Evolutionary conservation across 2,329 filamentous ascomycete species (phyloP), one percentile per base, ranked within the genome.

Genomic region (Verticillium nubilum): DNA sequence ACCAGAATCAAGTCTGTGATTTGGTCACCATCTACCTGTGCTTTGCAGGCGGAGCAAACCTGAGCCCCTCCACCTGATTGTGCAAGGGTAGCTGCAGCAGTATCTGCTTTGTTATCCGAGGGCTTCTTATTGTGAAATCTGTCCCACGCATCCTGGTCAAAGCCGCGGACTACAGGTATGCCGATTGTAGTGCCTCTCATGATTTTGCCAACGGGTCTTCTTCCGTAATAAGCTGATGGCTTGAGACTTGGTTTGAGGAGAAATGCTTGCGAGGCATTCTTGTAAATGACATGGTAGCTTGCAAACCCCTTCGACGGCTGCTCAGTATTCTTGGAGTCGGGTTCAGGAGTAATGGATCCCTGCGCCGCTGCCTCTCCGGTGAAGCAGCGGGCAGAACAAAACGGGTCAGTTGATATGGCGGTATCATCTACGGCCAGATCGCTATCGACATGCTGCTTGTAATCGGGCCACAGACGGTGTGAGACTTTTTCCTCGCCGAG

Each of bases 401-500:
- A 85, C 0, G 81, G 79, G 64, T 87, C 80, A 33, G 76, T 76
- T 4, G 82, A 80, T 58, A 85, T 79, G 5, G 65, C 62, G 4
- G 76, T 73, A 58, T 79, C 78, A 9, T 52, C 56, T n/a, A 13
- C 26, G 27, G 26, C 42, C 2, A 33, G 27, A 12, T 42, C 42
- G 0, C 67, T 62, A 17, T 57, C 37, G 23, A 17, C 66, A n/a
- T 59, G 26, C 28, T 70, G 64, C 31, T 66, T 65, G 66, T 72
- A 68, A 2, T 83, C 80, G 54, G 90, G 88, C 92, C 93, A 97
- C 9, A 98, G 76, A 35, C 81, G 86, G 73, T 97, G 87, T 0
- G 91, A 85, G 7, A 97, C 88, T 72, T 98, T 98, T 75, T 95
- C 89, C 73, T 99, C 95, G 0, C 94, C 95, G 10, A 89, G 80